Conservation (phyloP, 768 basidiomycete genomes). For the Hericium alpestre region DNA sequence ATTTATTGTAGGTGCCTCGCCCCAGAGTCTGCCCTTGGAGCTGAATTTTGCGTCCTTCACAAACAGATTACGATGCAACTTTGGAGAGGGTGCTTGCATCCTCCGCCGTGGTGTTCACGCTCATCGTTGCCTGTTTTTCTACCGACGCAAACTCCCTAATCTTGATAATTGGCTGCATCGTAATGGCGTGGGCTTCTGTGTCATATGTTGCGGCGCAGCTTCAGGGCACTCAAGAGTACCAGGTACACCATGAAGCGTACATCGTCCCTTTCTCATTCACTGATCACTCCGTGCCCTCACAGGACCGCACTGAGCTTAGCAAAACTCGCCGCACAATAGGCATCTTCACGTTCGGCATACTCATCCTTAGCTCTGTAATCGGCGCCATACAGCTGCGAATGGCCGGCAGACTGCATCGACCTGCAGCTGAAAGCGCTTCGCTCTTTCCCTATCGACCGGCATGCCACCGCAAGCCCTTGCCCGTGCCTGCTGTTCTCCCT, state of each 20-base stretch:
- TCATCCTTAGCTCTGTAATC: constrained; percentile 7
- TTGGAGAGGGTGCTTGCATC: constrained; percentile 17
- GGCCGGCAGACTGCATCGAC: neutral
- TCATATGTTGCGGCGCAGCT: neutral
- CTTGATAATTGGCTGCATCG: neutral
- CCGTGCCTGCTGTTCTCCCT: constrained; percentile 6
- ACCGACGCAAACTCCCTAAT: neutral
- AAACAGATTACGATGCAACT: constrained; percentile 22
- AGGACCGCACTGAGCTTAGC: too few relatives aligned
- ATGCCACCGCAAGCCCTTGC: constrained; percentile 18
- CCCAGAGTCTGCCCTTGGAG: neutral
- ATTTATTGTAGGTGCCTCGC: constrained; percentile 4
- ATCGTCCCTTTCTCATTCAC: too few relatives aligned
- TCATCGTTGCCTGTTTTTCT: constrained; percentile 6
- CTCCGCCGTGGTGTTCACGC: constrained; percentile 14
- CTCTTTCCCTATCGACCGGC: neutral
- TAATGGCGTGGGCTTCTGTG: neutral
- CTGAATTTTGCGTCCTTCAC: neutral
- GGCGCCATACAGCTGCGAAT: neutral
- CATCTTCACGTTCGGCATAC: neutral
- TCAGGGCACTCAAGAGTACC: neutral
- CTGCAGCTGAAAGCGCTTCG: neutral
- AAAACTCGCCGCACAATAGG: constrained; percentile 4
- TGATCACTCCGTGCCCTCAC: too few relatives aligned
- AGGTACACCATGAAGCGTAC: neutral